phyloP scores from a whole-genome alignment of 202 grass and related monocot species.

The Musa balbisiana region DNA sequence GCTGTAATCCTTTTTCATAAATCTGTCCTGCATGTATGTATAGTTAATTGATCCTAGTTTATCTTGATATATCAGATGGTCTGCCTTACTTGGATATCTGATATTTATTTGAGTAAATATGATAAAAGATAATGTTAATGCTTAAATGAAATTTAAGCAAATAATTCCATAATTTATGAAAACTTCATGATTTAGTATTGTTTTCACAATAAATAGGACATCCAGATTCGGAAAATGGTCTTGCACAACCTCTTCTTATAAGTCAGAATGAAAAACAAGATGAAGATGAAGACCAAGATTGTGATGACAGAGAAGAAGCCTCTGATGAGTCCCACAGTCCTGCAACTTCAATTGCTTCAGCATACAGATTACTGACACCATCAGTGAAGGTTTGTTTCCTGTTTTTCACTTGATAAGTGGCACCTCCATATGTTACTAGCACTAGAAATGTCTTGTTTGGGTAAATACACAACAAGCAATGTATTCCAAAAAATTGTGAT shows the following conservation, averaged over 20 bases:
- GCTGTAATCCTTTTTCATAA: too few species aligned
- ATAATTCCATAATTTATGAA: too few species aligned
- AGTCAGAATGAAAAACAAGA: conserved; percentile 44
- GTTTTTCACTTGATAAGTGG: background rate
- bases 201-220: conserved; percentile 38
- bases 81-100: background rate
- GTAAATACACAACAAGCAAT: too few species aligned
- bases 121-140: background rate
- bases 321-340: conserved; percentile 45
- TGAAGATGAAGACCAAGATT: conserved; percentile 48
- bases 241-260: conserved; percentile 53
- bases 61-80: background rate
- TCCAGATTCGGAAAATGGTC: conserved; percentile 50
- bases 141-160: too few species aligned
- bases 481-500: conserved; percentile 4
- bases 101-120: background rate
- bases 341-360: conserved; percentile 67
- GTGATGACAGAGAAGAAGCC: conserved; percentile 57
- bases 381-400: conserved; percentile 62
- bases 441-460: too few species aligned
- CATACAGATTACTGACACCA: conserved; percentile 87
- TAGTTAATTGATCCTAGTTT: background rate
- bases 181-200: background rate
- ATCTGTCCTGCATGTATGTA: background rate
- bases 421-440: too few species aligned